Conservation (phyloP, 306 rosid species). For the Rubus idaeus region DNA sequence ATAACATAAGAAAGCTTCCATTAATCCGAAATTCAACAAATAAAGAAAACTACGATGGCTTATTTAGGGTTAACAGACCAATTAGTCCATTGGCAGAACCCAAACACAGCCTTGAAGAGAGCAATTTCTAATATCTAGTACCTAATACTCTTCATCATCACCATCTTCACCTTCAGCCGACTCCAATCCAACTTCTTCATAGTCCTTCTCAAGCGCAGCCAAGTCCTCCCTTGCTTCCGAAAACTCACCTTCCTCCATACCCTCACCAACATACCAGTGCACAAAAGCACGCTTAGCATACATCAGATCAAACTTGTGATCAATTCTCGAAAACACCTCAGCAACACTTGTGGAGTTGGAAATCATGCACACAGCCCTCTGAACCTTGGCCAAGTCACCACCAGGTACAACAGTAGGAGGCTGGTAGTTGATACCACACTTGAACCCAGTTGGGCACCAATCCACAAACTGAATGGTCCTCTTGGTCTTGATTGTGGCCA, state of each 20-base stretch:
- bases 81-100: conserved; percentile 42
- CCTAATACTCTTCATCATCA: conserved; percentile 31
- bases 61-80: conserved; percentile 24
- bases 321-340: conserved; percentile 45
- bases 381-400: conserved; percentile 46
- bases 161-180: conserved; percentile 50
- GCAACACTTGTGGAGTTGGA: conserved; percentile 47
- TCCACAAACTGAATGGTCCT: conserved; percentile 48
- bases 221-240: conserved; percentile 46
- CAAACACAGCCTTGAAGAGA: not conserved
- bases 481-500: conserved; percentile 46
- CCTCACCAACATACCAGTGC: conserved; percentile 54
- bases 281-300: conserved; percentile 47
- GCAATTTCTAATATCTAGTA: too few relatives aligned
- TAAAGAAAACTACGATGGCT: not conserved
- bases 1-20: not conserved
- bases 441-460: conserved; percentile 51
- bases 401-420: conserved; percentile 50
- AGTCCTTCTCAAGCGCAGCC: conserved; percentile 50
- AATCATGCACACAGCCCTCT: conserved; percentile 50
- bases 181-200: conserved; percentile 46
- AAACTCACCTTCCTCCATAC: conserved; percentile 53
- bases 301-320: conserved; percentile 49
- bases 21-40: not conserved
- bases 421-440: conserved; percentile 51